Percentiles rank a stretch among this genome's conserved stretches.
phyloP scores from a whole-genome alignment of 2,329 filamentous ascomycete species.

The Chaetoscypha palmicola region DNA sequence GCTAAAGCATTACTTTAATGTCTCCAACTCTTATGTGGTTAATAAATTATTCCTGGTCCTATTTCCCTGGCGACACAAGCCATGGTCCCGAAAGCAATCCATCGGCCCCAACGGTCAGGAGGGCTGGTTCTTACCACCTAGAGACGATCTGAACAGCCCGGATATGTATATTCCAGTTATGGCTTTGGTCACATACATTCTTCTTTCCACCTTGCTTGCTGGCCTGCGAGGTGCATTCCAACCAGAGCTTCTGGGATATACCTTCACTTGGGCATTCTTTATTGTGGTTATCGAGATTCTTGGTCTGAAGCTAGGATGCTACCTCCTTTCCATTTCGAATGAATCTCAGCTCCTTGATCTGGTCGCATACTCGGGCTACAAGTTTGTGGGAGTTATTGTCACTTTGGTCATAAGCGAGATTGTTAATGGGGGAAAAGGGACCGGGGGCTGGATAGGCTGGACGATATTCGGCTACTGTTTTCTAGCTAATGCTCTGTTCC shows the following conservation, averaged over 20 bases:
- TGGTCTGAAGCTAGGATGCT: constrained; percentile 86
- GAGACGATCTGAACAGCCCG: constrained; percentile 94
- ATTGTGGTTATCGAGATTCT: constrained; percentile 84
- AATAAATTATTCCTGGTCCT: constrained; percentile 90
- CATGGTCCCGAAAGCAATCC: constrained; percentile 88
- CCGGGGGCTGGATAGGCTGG: constrained; percentile 86
- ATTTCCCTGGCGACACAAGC: constrained; percentile 95
- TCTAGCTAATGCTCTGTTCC: constrained; percentile 86
- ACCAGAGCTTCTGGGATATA: constrained; percentile 85
- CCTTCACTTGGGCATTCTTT: constrained; percentile 74
- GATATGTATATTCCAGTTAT: constrained; percentile 99
- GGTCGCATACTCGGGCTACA: constrained; percentile 95
- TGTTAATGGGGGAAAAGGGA: constrained; percentile 70
- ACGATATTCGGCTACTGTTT: constrained; percentile 85
- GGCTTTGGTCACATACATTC: constrained; percentile 95
- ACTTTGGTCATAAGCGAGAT: constrained; percentile 76
- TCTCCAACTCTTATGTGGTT: constrained; percentile 93
- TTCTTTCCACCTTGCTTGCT: constrained; percentile 83
- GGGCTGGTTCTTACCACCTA: constrained; percentile 77
- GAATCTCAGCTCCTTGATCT: constrained; percentile 89
- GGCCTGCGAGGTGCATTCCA: constrained; percentile 88
- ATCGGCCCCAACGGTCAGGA: constrained; percentile 63
- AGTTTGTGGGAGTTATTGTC: constrained; percentile 93
- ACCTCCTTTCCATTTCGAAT: constrained; percentile 87
- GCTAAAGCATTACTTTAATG: constrained; percentile 98